Evolutionary conservation across 129 eudicot species (phyloP).

Genomic region (Arctium lappa): DNA sequence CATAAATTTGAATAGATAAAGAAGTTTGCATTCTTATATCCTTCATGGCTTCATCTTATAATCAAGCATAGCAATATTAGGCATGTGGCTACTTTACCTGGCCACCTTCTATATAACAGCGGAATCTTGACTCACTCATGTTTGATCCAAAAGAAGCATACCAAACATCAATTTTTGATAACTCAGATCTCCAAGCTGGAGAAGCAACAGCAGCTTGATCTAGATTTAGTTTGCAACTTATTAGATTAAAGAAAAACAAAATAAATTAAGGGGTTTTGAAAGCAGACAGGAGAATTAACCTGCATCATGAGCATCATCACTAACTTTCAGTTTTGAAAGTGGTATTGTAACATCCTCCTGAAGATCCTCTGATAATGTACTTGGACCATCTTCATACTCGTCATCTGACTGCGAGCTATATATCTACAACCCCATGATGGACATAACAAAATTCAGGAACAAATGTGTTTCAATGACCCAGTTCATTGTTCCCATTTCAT

Average conservation of each 20-base stretch:
- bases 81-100: slow-evolving; percentile 56
- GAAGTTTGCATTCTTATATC: not conserved
- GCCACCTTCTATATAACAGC: slow-evolving; percentile 91
- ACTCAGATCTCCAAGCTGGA: slow-evolving; percentile 72
- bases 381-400: slow-evolving; percentile 41
- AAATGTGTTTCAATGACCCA: not conserved
- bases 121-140: slow-evolving; percentile 77
- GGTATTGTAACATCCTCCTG: slow-evolving; percentile 59
- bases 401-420: slow-evolving; percentile 69
- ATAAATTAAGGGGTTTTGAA: not conserved
- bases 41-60: slow-evolving; percentile 1
- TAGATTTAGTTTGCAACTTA: slow-evolving; percentile 16
- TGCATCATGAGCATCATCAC: slow-evolving; percentile 44
- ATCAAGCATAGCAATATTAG: not conserved
- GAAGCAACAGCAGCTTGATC: slow-evolving; percentile 29
- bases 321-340: slow-evolving; percentile 52
- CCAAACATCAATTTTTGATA: slow-evolving; percentile 71
- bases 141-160: slow-evolving; percentile 97
- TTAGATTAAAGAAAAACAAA: not conserved
- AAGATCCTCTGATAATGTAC: slow-evolving; percentile 38
- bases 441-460: slow-evolving; percentile 9
- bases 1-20: not conserved
- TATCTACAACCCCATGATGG: slow-evolving; percentile 28
- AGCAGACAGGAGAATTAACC: not conserved
- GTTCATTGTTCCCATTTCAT: not conserved